phyloP scores from a whole-genome alignment of 2,329 filamentous ascomycete species.

The Bipolaris victoriae region DNA sequence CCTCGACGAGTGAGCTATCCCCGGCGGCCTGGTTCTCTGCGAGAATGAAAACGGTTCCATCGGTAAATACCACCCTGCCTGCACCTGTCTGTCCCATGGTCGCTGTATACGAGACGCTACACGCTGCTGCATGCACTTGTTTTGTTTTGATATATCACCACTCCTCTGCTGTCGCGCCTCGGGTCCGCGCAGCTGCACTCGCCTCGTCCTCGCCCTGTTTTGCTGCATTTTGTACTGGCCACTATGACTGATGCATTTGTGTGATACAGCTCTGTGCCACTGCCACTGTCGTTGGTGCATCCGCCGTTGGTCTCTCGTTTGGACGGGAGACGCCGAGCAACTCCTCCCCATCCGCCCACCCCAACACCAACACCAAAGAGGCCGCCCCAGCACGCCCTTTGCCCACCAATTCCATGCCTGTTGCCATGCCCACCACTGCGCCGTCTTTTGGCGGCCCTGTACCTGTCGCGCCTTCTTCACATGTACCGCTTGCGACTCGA shows the following conservation, averaged over 20 bases:
- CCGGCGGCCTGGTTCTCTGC: slow-evolving; percentile 45
- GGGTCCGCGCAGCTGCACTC: slow-evolving; percentile 34
- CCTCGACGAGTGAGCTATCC: slow-evolving; percentile 47
- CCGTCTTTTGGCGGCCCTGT: slow-evolving; percentile 35
- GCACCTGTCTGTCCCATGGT: slow-evolving; percentile 20
- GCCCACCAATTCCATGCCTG: slow-evolving; percentile 36
- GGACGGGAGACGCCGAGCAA: slow-evolving; percentile 57
- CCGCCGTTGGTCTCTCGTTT: slow-evolving; percentile 64
- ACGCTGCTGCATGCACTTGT: slow-evolving; percentile 30
- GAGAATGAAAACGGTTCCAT: slow-evolving; percentile 57
- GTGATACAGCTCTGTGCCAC: slow-evolving; percentile 65
- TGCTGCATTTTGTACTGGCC: slow-evolving; percentile 32
- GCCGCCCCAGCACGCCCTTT: slow-evolving; percentile 43
- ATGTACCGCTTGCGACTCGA: slow-evolving; percentile 34
- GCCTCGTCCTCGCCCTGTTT: slow-evolving; percentile 34
- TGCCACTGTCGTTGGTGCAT: slow-evolving; percentile 65
- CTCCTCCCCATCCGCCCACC: slow-evolving; percentile 14
- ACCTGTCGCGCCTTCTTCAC: slow-evolving; percentile 31
- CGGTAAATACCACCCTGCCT: slow-evolving; percentile 45
- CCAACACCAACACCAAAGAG: slow-evolving; percentile 48
- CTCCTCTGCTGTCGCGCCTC: slow-evolving; percentile 26
- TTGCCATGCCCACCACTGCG: slow-evolving; percentile 32
- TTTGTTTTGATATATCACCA: slow-evolving; percentile 39
- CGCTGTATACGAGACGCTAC: slow-evolving; percentile 10
- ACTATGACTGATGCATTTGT: slow-evolving; percentile 47